Conservation (phyloP, 352 stramenopile genomes). For the Blastocystis sp. region DNA sequence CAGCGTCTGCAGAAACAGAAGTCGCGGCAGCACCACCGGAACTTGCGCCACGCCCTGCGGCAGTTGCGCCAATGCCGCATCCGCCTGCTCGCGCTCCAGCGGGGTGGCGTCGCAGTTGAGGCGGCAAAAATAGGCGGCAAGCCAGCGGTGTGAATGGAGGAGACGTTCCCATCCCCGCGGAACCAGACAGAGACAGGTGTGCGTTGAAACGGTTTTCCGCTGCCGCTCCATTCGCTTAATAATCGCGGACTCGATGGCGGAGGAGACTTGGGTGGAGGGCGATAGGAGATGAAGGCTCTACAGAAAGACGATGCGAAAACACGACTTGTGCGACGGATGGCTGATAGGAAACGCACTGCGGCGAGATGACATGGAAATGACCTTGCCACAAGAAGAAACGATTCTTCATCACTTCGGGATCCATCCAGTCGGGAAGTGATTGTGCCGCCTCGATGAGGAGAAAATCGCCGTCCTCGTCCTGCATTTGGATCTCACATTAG, state of each 20-base stretch:
- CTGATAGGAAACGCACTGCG: neutral
- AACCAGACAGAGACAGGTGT: neutral
- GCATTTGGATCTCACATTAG: neutral
- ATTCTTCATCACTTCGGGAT: constrained; percentile 10
- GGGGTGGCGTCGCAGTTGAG: neutral
- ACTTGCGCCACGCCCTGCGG: neutral
- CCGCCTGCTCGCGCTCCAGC: neutral
- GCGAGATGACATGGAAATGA: neutral
- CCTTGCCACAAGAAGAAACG: constrained; percentile 9
- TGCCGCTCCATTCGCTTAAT: neutral
- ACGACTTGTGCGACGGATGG: neutral
- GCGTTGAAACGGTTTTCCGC: neutral
- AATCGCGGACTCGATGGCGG: neutral
- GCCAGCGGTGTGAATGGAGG: neutral
- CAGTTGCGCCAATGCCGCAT: neutral
- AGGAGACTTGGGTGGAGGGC: neutral
- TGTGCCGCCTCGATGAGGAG: constrained; percentile 16
- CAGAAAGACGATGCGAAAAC: neutral
- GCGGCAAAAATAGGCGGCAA: neutral
- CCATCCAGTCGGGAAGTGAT: constrained; percentile 20
- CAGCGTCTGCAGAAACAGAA: constrained; percentile 3
- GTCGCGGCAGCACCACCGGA: neutral
- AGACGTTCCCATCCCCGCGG: neutral
- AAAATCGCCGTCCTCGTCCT: constrained; percentile 11
- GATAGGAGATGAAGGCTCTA: neutral